phyloP scores from a whole-genome alignment of 805 yeast species.

The Pichia cephalocereana region DNA sequence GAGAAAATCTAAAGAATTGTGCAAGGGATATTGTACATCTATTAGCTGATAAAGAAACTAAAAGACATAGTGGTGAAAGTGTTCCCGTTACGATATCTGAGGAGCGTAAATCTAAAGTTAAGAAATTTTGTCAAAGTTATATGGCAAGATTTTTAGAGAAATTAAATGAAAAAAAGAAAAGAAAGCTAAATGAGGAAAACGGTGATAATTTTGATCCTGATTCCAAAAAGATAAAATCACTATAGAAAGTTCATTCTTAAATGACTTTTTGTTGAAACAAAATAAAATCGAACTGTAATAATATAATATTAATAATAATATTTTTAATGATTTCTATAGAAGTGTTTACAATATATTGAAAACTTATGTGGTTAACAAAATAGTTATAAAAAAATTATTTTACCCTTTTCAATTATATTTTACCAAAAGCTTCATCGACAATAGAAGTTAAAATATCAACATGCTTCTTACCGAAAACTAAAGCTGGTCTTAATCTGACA shows the following conservation, averaged over 20 bases:
- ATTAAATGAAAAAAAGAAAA: slow-evolving; percentile 31
- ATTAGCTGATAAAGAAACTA: slow-evolving; percentile 60
- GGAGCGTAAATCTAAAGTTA: slow-evolving; percentile 63
- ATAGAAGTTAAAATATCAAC: slow-evolving; percentile 45
- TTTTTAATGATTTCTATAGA: no score
- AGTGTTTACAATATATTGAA: no score
- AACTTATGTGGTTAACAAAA: no score
- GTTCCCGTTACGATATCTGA: slow-evolving; percentile 51
- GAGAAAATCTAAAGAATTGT: slow-evolving; percentile 64
- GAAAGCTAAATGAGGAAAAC: neutral
- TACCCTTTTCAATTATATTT: slow-evolving; percentile 1
- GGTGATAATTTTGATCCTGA: neutral
- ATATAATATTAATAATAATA: no score
- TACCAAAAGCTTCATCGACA: slow-evolving; percentile 25
- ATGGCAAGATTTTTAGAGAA: slow-evolving; percentile 58
- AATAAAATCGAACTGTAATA: no score
- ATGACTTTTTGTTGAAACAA: no score
- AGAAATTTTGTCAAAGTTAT: slow-evolving; percentile 49
- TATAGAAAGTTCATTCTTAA: no score
- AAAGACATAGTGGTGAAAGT: slow-evolving; percentile 29
- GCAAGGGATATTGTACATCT: slow-evolving; percentile 69
- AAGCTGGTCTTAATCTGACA: slow-evolving; percentile 57
- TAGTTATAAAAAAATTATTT: no score
- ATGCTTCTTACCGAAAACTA: slow-evolving; percentile 52
- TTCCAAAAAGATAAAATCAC: slow-evolving; percentile 5